A percentile compares a stretch with the other conserved stretches of the same genome.
Evolutionary conservation across 345 rosid genomes (phyloP).

Genomic region (Leavenworthia alabamica): DNA sequence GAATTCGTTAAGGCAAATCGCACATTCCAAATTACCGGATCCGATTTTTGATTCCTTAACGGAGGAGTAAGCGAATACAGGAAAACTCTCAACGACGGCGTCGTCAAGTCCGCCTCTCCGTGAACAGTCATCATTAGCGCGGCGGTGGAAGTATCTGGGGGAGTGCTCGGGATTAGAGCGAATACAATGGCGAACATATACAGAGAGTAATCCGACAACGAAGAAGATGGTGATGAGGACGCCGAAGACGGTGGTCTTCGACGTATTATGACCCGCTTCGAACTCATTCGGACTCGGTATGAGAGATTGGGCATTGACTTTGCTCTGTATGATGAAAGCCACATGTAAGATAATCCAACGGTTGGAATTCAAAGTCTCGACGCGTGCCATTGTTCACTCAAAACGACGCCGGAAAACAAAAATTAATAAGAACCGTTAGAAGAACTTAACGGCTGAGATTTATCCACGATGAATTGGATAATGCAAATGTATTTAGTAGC

Average conservation of each 20-base stretch:
- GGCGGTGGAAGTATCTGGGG: not conserved
- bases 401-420: not conserved
- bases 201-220: conserved; percentile 21
- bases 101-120: conserved; percentile 42
- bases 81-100: conserved; percentile 49
- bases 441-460: not conserved
- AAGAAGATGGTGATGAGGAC: conserved; percentile 21
- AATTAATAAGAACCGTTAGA: not conserved
- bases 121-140: not conserved
- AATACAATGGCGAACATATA: conserved; percentile 19
- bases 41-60: conserved; percentile 49
- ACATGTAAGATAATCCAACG: conserved; percentile 26
- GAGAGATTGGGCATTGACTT: conserved; percentile 15
- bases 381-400: conserved; percentile 20
- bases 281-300: not conserved
- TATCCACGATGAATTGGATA: not conserved
- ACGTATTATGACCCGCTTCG: not conserved
- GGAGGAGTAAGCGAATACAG: conserved; percentile 45
- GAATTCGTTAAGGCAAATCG: conserved; percentile 46
- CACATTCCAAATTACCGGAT: conserved; percentile 42
- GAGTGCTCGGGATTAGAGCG: not conserved
- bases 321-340: not conserved
- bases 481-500: not conserved
- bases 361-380: not conserved
- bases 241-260: conserved; percentile 22